Percentiles rank a stretch among this genome's conserved stretches.
These are phyloP conservation scores for Ogataea minuta DNA, from an alignment of 805 yeast genomes.

Conservation along the genomic window DNA sequence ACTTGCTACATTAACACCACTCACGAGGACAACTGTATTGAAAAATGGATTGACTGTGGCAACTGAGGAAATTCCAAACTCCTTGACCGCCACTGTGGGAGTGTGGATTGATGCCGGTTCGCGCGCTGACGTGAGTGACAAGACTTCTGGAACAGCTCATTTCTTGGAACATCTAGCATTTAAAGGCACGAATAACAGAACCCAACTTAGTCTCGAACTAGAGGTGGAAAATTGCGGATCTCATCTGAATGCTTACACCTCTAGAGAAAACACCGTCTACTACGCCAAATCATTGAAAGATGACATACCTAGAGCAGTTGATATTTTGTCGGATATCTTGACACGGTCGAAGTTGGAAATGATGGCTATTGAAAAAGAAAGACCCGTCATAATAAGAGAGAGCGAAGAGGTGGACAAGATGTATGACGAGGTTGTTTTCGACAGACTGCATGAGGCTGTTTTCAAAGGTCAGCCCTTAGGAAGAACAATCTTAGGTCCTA, in stretches of 20 bases:
- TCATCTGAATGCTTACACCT: constrained; percentile 97
- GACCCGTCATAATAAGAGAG: constrained; percentile 95
- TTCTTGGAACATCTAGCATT: constrained; percentile 95
- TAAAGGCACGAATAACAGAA: constrained; percentile 83
- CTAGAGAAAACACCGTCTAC: constrained; percentile 95
- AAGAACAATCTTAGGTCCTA: constrained; percentile 93
- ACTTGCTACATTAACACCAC: constrained; percentile 34
- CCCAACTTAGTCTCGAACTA: constrained; percentile 80
- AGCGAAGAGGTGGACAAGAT: constrained; percentile 97
- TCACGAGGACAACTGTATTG: constrained; percentile 66
- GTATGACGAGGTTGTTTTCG: constrained; percentile 98
- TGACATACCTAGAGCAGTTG: constrained; percentile 83
- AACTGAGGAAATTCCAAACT: constrained; percentile 80
- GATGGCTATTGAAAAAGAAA: constrained; percentile 87
- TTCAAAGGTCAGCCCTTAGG: constrained; percentile 91
- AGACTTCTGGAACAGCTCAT: constrained; percentile 93
- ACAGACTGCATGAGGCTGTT: constrained; percentile 90
- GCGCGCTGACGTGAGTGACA: constrained; percentile 81
- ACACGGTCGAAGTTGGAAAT: constrained; percentile 82
- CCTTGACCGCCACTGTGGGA: constrained; percentile 95
- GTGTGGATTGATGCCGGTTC: constrained; percentile 99
- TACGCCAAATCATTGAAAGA: constrained; percentile 82
- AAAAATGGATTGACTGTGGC: constrained; percentile 96
- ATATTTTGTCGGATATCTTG: constrained; percentile 83
- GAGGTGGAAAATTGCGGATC: constrained; percentile 97